Percentiles rank a stretch among this genome's conserved stretches.
These are phyloP conservation scores for Talaromyces sp. DNA, from an alignment of 2,329 filamentous ascomycete species.

Conservation along the genomic window DNA sequence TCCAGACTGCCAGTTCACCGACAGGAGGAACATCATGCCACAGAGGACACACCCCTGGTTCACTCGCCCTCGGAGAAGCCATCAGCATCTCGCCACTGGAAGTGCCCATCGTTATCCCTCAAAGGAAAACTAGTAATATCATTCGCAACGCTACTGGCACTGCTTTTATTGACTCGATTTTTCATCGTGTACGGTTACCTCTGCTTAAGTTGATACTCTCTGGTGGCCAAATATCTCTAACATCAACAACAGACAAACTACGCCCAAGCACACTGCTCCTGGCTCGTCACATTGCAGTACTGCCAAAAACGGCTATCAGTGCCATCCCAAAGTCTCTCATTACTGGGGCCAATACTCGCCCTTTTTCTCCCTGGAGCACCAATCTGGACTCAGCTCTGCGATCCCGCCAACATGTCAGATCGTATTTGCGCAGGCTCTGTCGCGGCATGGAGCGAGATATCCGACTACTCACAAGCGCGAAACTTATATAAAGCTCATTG, in stretches of 20 bases:
- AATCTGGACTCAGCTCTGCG: constrained; percentile 57
- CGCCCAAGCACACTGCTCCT: neutral
- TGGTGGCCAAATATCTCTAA: neutral
- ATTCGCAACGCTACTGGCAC: neutral
- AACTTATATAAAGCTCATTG: constrained; percentile 59
- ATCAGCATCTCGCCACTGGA: neutral
- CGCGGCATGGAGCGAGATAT: constrained; percentile 78
- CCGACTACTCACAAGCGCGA: constrained; percentile 66
- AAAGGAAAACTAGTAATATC: neutral
- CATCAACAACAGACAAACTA: neutral
- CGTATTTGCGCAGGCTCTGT: constrained; percentile 76
- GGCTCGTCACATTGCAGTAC: neutral
- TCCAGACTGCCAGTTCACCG: neutral
- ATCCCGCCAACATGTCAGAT: constrained; percentile 65
- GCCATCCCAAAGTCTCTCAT: constrained; percentile 51
- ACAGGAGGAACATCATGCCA: neutral
- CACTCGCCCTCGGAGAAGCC: neutral
- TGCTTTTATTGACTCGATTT: neutral
- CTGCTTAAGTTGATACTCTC: neutral
- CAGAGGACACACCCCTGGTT: neutral
- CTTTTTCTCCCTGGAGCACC: constrained; percentile 62
- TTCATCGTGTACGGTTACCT: neutral
- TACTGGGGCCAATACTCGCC: constrained; percentile 86
- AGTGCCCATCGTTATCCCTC: neutral
- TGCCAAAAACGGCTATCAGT: neutral